These are phyloP conservation scores for Amaranthus hypochondriacus DNA, from an alignment of 148 eudicot species.

Conservation along the genomic window DNA sequence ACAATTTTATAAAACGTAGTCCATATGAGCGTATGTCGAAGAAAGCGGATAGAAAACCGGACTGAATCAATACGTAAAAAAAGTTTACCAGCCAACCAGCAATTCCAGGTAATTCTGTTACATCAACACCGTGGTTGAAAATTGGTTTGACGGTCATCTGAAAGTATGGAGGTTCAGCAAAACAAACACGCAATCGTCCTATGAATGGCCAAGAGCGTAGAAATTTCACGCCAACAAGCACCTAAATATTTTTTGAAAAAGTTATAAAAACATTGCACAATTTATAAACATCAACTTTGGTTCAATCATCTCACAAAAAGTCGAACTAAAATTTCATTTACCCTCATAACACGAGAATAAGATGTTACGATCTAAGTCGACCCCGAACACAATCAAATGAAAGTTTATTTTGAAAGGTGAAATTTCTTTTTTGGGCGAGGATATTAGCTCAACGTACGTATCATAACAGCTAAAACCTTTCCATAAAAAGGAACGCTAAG, in stretches of 20 bases:
- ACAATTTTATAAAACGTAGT: not conserved
- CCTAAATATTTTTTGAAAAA: slow-evolving; percentile 29
- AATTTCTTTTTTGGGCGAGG: too few species aligned
- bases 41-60: not conserved
- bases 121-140: slow-evolving; percentile 81
- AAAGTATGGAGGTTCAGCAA: slow-evolving; percentile 93
- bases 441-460: too few species aligned
- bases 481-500: not conserved
- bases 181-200: slow-evolving; percentile 82
- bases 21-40: not conserved
- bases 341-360: too few species aligned
- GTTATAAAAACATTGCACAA: not conserved
- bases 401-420: too few species aligned
- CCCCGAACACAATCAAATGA: too few species aligned
- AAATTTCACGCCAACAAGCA: slow-evolving; percentile 88
- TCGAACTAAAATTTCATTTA: too few species aligned
- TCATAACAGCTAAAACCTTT: not conserved
- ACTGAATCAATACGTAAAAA: not conserved
- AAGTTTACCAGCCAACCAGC: slow-evolving; percentile 75
- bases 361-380: too few species aligned
- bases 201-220: slow-evolving; percentile 82
- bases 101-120: slow-evolving; percentile 87
- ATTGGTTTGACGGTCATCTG: slow-evolving; percentile 92
- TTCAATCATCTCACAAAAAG: too few species aligned
- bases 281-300: too few species aligned